A percentile compares a stretch with the other conserved stretches of the same genome.
Evolutionary conservation across 768 basidiomycete genomes (phyloP).

Genomic region (Panaeolus cyanescens): DNA sequence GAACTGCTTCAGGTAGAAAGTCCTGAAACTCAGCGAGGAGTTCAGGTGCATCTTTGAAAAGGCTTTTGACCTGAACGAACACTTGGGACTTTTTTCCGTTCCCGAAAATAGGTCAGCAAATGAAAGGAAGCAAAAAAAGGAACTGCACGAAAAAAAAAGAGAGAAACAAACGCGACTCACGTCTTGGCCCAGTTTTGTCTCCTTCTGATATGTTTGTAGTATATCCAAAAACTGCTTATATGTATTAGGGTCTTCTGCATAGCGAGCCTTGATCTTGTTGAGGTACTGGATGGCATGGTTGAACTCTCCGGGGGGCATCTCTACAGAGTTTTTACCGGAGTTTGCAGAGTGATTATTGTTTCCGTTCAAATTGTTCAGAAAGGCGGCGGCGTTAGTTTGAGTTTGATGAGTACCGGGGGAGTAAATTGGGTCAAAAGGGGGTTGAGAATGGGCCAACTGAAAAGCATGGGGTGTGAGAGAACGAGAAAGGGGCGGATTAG

Average conservation of each 20-base stretch:
- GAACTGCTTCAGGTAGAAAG: conserved; percentile 70
- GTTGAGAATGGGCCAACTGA: conserved; percentile 27
- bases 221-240: conserved; percentile 92
- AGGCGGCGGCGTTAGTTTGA: conserved; percentile 61
- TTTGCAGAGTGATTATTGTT: conserved; percentile 37
- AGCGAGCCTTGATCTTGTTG: conserved; percentile 97
- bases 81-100: conserved; percentile 58
- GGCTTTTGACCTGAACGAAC: conserved; percentile 74
- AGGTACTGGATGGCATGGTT: conserved; percentile 96
- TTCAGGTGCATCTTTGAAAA: conserved; percentile 84
- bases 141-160: conserved; percentile 9
- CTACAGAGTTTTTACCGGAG: conserved; percentile 35
- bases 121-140: conserved; percentile 12
- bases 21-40: conserved; percentile 80
- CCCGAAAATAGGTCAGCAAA: neutral
- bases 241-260: conserved; percentile 84
- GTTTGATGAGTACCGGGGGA: conserved; percentile 48
- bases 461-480: conserved; percentile 56
- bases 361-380: conserved; percentile 59
- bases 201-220: conserved; percentile 85
- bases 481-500: conserved; percentile 46
- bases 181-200: conserved; percentile 71
- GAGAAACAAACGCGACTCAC: conserved; percentile 42
- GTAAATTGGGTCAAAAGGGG: conserved; percentile 40
- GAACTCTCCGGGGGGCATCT: conserved; percentile 69